Conservation (phyloP, 2,329 filamentous ascomycete species). For the Verticillium longisporum region DNA sequence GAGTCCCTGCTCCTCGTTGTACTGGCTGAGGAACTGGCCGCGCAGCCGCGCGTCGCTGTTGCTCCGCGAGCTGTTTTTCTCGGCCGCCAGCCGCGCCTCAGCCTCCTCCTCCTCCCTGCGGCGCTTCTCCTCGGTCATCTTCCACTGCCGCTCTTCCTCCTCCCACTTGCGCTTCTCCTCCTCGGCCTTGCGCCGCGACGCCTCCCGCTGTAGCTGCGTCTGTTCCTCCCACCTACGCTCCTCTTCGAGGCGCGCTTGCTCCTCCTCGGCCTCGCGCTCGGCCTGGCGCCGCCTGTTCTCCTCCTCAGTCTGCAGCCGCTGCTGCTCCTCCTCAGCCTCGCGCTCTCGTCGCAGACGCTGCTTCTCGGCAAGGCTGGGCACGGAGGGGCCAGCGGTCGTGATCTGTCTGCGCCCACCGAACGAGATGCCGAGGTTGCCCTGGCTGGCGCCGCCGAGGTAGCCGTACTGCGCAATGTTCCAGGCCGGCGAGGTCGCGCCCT, state of each 20-base stretch:
- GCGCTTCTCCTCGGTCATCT: slow-evolving; percentile 65
- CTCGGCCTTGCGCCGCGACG: slow-evolving; percentile 54
- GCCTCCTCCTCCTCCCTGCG: slow-evolving; percentile 67
- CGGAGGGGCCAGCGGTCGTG: slow-evolving; percentile 70
- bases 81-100: slow-evolving; percentile 59
- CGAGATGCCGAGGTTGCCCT: slow-evolving; percentile 87
- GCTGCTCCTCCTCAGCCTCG: slow-evolving; percentile 53
- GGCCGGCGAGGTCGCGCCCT: slow-evolving; percentile 74
- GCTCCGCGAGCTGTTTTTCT: slow-evolving; percentile 55
- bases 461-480: slow-evolving; percentile 99
- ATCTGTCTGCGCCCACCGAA: slow-evolving; percentile 93
- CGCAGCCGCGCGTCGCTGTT: slow-evolving; percentile 61
- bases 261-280: slow-evolving; percentile 51
- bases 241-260: slow-evolving; percentile 54
- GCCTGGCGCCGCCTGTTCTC: slow-evolving; percentile 39
- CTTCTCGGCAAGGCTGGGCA: slow-evolving; percentile 80
- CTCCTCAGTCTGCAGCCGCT: slow-evolving; percentile 47
- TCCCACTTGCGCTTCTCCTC: slow-evolving; percentile 70
- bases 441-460: slow-evolving; percentile 95
- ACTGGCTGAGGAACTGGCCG: slow-evolving; percentile 82
- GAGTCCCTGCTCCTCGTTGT: slow-evolving; percentile 60
- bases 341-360: slow-evolving; percentile 57
- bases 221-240: slow-evolving; percentile 63
- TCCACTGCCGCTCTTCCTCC: slow-evolving; percentile 71
- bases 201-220: slow-evolving; percentile 49